Percentiles rank a stretch among this genome's conserved stretches.
Conservation (phyloP, 306 rosid species). For the Begonia masoniana region DNA sequence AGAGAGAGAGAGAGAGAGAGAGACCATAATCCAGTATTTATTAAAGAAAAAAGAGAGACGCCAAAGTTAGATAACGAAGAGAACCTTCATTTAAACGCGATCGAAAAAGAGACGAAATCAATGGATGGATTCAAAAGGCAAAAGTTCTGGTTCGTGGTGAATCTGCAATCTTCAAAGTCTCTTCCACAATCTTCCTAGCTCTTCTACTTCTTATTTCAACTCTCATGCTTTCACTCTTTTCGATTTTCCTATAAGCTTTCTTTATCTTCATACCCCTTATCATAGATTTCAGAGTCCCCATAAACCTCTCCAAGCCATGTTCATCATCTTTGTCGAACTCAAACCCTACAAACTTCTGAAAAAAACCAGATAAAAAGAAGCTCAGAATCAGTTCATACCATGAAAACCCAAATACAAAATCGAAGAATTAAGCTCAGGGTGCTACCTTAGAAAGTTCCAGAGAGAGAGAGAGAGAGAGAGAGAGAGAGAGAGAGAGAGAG, state of each 20-base stretch:
- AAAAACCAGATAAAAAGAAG: not conserved
- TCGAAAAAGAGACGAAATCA: not conserved
- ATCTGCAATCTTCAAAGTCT: slow-evolving; percentile 66
- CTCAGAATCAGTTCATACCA: not conserved
- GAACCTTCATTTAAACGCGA: not conserved
- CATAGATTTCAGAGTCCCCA: slow-evolving; percentile 56
- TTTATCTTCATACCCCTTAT: slow-evolving; percentile 53
- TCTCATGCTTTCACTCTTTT: slow-evolving; percentile 96
- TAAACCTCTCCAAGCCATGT: slow-evolving; percentile 42
- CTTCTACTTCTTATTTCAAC: slow-evolving; percentile 82
- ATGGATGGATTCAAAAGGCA: slow-evolving; percentile 20
- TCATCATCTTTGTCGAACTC: slow-evolving; percentile 16
- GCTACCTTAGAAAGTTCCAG: not conserved
- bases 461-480: slow-evolving; percentile 3
- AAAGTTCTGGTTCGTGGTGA: slow-evolving; percentile 52
- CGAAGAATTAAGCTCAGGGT: not conserved
- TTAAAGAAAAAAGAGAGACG: no score
- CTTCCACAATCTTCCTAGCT: slow-evolving; percentile 66
- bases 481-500: slow-evolving; percentile 1
- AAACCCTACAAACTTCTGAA: not conserved
- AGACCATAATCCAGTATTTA: no score
- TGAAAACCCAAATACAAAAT: not conserved
- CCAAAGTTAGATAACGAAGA: no score
- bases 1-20: no score
- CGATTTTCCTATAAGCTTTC: slow-evolving; percentile 77